Evolutionary conservation across 805 yeast genomes (phyloP).

Genomic region (Blastobotrys muscicola): DNA sequence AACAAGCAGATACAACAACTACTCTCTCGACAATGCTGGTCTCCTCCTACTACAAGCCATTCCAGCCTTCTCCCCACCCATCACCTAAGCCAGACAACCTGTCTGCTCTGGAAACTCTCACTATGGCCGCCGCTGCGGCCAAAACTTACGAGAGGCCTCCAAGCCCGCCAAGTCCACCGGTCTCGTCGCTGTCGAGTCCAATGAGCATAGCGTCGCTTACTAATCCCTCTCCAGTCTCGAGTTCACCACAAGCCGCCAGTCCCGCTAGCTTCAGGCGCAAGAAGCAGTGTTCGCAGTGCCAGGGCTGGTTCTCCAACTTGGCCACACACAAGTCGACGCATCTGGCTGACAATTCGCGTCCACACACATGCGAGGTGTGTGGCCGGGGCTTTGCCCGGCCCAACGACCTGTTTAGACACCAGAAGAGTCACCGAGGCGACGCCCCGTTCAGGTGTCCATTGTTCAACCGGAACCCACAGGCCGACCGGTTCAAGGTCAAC

Average conservation of each 20-base stretch:
- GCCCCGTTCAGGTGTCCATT: constrained; percentile 76
- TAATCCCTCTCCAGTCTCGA: constrained; percentile 9
- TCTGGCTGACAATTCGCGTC: constrained; percentile 58
- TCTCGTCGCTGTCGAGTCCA: constrained; percentile 10
- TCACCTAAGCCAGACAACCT: neutral
- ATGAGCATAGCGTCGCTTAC: constrained; percentile 22
- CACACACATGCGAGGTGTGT: constrained; percentile 71
- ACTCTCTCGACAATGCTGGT: neutral
- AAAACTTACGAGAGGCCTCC: neutral
- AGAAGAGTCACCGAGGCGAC: constrained; percentile 77
- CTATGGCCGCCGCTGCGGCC: neutral
- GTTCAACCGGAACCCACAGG: constrained; percentile 25
- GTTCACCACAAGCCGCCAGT: neutral
- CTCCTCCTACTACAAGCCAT: neutral
- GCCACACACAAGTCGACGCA: constrained; percentile 81
- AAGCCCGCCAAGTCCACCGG: neutral
- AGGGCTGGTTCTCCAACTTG: constrained; percentile 59
- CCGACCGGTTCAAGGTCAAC: neutral
- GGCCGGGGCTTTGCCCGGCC: constrained; percentile 80
- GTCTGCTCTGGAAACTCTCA: neutral
- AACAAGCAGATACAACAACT: too few species aligned
- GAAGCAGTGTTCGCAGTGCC: constrained; percentile 65
- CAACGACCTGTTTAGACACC: constrained; percentile 78
- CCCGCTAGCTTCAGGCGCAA: constrained; percentile 14
- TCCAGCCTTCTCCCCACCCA: neutral